phyloP scores from a whole-genome alignment of 176 grass and related monocot genomes.

The Oryza brachyantha region DNA sequence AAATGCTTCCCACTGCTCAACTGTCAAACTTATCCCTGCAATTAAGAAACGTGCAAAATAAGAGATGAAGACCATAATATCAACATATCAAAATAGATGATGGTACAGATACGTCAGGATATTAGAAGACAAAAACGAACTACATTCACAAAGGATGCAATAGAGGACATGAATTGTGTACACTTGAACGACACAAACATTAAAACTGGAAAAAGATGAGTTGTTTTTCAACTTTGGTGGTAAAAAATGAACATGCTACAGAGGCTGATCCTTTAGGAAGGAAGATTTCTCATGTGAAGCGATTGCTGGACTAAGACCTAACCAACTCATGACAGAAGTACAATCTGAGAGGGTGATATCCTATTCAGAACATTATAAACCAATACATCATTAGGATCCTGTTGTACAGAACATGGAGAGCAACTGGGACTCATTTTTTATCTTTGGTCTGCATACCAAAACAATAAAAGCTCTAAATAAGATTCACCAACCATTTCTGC shows the following conservation, averaged over 20 bases:
- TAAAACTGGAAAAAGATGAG: neutral
- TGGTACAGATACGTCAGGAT: neutral
- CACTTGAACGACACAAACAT: neutral
- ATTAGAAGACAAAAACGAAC: neutral
- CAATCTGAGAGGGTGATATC: neutral
- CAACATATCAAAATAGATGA: neutral
- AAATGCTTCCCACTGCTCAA: conserved; percentile 89
- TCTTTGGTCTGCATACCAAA: neutral
- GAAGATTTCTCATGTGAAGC: neutral
- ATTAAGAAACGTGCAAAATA: conserved; percentile 4
- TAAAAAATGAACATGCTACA: neutral
- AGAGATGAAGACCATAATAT: neutral
- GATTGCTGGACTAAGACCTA: neutral
- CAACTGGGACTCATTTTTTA: neutral
- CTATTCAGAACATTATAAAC: neutral
- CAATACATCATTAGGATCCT: neutral
- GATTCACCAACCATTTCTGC: no score
- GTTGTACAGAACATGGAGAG: neutral
- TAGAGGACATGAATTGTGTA: neutral
- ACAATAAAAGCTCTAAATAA: no score
- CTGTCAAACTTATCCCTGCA: conserved; percentile 74
- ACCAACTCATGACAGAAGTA: neutral
- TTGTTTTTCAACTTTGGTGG: neutral
- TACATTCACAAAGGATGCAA: neutral
- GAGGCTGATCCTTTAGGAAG: neutral